These are phyloP conservation scores for Cunninghamia lanceolata DNA, from an alignment of 75 land plant species.

Conservation along the genomic window DNA sequence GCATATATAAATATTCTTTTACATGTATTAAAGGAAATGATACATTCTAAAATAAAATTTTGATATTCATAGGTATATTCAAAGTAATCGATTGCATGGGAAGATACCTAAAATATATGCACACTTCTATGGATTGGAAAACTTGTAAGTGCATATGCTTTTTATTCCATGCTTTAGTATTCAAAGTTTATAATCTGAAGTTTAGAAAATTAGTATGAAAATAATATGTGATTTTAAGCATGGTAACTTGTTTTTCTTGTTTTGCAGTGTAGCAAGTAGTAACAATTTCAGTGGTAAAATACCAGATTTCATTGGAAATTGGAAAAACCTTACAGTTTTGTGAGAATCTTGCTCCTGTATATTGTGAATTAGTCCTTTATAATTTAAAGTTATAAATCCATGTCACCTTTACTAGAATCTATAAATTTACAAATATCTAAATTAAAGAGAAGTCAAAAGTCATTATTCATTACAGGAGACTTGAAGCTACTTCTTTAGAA, in stretches of 20 bases:
- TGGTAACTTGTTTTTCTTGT: neutral
- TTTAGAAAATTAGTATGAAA: neutral
- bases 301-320: constrained; percentile 47
- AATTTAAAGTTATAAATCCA: neutral
- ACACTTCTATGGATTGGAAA: constrained; percentile 44
- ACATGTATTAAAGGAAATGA: neutral
- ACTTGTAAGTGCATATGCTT: constrained; percentile 50
- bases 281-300: constrained; percentile 40
- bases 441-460: neutral
- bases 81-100: constrained; percentile 65
- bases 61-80: constrained; percentile 37
- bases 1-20: neutral
- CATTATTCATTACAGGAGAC: constrained; percentile 21
- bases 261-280: constrained; percentile 41
- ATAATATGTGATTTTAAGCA: neutral
- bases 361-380: neutral
- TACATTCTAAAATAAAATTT: neutral
- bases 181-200: neutral
- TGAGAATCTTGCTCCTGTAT: constrained; percentile 21
- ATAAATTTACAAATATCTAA: no score
- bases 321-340: constrained; percentile 37
- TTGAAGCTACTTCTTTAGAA: constrained; percentile 40
- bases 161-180: neutral
- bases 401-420: neutral
- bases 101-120: constrained; percentile 48